A percentile compares a stretch with the other conserved stretches of the same genome.
Evolutionary conservation across 2,329 filamentous ascomycete genomes (phyloP).

Genomic region (Chaetomiaceae sp.): DNA sequence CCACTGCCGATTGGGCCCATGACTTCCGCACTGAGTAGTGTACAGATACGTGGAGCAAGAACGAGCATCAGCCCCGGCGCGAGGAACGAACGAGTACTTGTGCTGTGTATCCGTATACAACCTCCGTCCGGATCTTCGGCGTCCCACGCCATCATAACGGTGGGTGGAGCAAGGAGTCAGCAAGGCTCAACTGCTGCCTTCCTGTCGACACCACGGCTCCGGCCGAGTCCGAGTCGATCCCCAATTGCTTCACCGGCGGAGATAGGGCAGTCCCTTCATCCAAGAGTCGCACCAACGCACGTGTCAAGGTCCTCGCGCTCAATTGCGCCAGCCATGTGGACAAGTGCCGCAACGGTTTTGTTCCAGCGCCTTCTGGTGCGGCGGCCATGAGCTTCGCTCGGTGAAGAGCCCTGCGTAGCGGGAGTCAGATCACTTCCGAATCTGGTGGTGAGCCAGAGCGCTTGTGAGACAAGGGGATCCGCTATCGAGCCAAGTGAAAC

Average conservation of each 20-base stretch:
- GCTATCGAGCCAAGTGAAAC: not conserved
- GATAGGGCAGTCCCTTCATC: not conserved
- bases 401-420: not conserved
- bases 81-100: no score
- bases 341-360: slow-evolving; percentile 1
- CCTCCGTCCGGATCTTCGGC: not conserved
- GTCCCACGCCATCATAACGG: not conserved
- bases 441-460: slow-evolving; percentile 3
- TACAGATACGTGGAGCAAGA: no score
- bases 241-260: slow-evolving; percentile 1
- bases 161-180: slow-evolving; percentile 3
- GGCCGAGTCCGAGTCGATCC: not conserved
- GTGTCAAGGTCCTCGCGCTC: not conserved
- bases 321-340: slow-evolving; percentile 1
- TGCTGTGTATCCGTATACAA: not conserved
- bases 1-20: no score
- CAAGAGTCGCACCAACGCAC: not conserved
- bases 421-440: slow-evolving; percentile 8
- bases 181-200: not conserved
- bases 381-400: slow-evolving; percentile 6
- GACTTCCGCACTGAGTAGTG: no score
- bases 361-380: not conserved
- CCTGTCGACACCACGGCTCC: not conserved
- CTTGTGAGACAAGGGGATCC: slow-evolving; percentile 5
- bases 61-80: no score